Base-by-base conservation (phyloP, 192 early-diverging fungal genomes). In the Phlyctochytrium arcticum region DNA sequence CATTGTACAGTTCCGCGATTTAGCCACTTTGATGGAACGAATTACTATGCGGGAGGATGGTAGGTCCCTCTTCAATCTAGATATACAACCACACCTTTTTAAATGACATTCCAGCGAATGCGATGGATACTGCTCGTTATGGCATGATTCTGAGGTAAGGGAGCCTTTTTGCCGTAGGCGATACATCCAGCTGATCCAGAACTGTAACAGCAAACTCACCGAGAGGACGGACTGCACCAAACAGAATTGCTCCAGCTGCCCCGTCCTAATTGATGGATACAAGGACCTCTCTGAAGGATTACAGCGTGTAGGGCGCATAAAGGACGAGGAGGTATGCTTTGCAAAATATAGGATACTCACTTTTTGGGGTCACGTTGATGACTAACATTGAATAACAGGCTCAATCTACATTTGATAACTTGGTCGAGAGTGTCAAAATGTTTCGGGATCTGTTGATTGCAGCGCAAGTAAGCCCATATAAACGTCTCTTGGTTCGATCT, bases 391-490 rank as follows among this genome's bases (percentile, higher is more conserved):
- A n/a, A n/a, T 24, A n/a, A 12, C 59, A 74, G 73, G 5, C 30
- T 29, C 39, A 64, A 44, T 50, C 73, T 17, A 65, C 71, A 49
- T 73, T 75, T 7, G 79, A 79, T 42, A 79, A 71, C 0, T 70
- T 87, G 47, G 65, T 88, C 4, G 87, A 89, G 49, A 78, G 67
- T 71, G 44, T 89, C 36, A 89, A 88, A 54, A 65, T 78, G 32
- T 79, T 85, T 48, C 79, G 86, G n/a, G 87, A 89, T 54, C 57
- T 89, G 9, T 63, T 89, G 23, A 75, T 84, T 12, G 81, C 85
- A 5, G 72, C 79, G 39, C 71, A 69, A 36, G 82, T 84, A 61
- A 44, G 67, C 21, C 15, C 10, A 23, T n/a, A n/a, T n/a, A n/a
- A n/a, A n/a, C n/a, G n/a, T n/a, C n/a, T n/a, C n/a, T n/a, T 19